These are phyloP conservation scores for Pharnaceum exiguum DNA, from an alignment of 148 eudicot species.

Conservation along the genomic window DNA sequence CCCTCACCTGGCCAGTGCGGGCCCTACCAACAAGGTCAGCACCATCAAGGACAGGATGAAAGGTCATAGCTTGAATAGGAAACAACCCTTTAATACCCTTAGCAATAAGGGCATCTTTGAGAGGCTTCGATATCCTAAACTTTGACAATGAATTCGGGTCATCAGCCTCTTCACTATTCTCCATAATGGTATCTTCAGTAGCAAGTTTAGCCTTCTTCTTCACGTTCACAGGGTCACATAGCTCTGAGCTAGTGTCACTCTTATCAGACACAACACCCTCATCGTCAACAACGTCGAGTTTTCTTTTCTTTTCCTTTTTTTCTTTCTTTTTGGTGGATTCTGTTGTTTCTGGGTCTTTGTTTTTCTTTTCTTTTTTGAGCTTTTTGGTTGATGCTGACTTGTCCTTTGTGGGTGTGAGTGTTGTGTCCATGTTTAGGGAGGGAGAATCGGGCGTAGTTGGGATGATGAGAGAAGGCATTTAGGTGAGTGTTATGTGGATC, in stretches of 20 bases:
- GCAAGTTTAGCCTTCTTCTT: constrained; percentile 30
- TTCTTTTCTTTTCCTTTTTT: constrained; percentile 49
- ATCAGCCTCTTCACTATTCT: constrained; percentile 30
- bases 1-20: constrained; percentile 82
- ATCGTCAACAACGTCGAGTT: constrained; percentile 37
- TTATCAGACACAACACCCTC: constrained; percentile 19
- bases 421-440: too few relatives aligned
- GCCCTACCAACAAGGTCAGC: constrained; percentile 88
- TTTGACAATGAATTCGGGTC: constrained; percentile 60
- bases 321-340: constrained; percentile 13
- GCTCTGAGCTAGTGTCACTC: constrained; percentile 44
- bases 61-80: constrained; percentile 92
- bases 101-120: constrained; percentile 46
- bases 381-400: too few relatives aligned
- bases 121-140: constrained; percentile 61
- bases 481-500: too few relatives aligned
- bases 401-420: too few relatives aligned
- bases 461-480: constrained; percentile 63
- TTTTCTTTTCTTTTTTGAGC: too few relatives aligned
- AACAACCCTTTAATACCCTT: constrained; percentile 80
- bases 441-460: constrained; percentile 19
- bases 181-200: constrained; percentile 15
- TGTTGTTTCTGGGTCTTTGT: constrained; percentile 17
- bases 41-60: constrained; percentile 56
- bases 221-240: constrained; percentile 40